A percentile compares a stretch with the other conserved stretches of the same genome.
These are phyloP conservation scores for Gnomoniopsis sp. DNA, from an alignment of 2,329 filamentous ascomycete species.

Conservation along the genomic window DNA sequence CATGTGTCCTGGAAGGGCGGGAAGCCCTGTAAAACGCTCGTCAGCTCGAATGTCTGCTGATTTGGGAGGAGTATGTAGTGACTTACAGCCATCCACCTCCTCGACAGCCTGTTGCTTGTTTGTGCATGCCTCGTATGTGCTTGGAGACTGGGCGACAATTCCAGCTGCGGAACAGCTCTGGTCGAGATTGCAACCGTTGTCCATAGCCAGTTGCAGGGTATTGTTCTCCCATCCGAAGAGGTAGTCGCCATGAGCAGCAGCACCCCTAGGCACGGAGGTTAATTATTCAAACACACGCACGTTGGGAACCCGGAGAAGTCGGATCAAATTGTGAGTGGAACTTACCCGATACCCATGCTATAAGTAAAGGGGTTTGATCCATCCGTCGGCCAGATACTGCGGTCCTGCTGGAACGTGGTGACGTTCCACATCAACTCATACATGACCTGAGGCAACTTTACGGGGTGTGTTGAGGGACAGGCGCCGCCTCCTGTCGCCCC, in stretches of 20 bases:
- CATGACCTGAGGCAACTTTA: conserved; percentile 47
- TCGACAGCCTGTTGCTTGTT: conserved; percentile 44
- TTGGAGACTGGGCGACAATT: conserved; percentile 42
- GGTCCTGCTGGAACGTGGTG: conserved; percentile 36
- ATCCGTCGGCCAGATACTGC: conserved; percentile 39
- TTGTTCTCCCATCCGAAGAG: conserved; percentile 50
- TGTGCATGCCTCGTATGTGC: conserved; percentile 43
- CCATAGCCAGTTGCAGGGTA: conserved; percentile 46
- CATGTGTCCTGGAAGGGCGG: no score
- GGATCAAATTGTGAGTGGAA: no score
- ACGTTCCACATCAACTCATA: conserved; percentile 47
- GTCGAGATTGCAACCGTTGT: conserved; percentile 45
- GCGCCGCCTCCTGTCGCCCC: conserved; percentile 43
- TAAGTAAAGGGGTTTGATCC: conserved; percentile 40
- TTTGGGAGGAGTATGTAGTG: no score
- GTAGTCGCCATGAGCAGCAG: conserved; percentile 49
- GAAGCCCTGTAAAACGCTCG: no score
- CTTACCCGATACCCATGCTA: conserved; percentile 41
- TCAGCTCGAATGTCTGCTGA: no score
- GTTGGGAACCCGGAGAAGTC: no score
- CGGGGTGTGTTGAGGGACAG: conserved; percentile 43
- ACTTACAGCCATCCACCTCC: conserved; percentile 46
- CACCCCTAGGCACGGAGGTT: no score
- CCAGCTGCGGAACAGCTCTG: conserved; percentile 38
- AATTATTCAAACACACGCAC: no score